Conservation (phyloP, 495 filamentous ascomycete genomes). For the Penicillium coffeae region DNA sequence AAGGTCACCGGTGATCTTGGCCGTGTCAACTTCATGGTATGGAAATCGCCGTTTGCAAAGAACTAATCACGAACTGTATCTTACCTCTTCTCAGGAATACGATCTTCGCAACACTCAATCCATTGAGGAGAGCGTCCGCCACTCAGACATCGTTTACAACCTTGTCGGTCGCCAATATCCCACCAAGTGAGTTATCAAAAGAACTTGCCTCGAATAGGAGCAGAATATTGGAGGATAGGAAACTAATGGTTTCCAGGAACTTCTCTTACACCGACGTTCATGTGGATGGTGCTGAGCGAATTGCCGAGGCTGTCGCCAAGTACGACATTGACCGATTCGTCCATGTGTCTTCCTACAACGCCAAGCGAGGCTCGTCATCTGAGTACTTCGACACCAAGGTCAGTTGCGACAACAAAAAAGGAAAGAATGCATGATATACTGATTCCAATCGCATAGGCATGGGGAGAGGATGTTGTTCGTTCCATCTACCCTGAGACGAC, state of each 20-base stretch:
- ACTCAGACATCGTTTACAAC: conserved; percentile 97
- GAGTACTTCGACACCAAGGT: conserved; percentile 92
- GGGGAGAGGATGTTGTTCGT: conserved; percentile 77
- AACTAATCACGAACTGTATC: conserved; percentile 1
- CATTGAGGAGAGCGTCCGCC: conserved; percentile 92
- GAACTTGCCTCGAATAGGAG: no score
- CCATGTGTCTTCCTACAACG: conserved; percentile 95
- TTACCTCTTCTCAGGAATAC: conserved; percentile 63
- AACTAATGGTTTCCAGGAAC: conserved; percentile 61
- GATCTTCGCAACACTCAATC: conserved; percentile 93
- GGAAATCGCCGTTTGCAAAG: background rate
- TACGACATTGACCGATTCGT: conserved; percentile 98
- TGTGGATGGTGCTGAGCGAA: conserved; percentile 90
- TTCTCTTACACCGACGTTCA: conserved; percentile 91
- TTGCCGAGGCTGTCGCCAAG: conserved; percentile 93
- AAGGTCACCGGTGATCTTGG: conserved; percentile 94
- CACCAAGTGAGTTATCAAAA: conserved; percentile 75
- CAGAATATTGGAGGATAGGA: conserved; percentile 3
- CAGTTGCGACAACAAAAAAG: conserved; percentile 6
- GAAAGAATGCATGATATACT: conserved; percentile 7
- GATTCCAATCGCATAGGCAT: conserved; percentile 47
- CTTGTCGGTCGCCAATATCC: conserved; percentile 89
- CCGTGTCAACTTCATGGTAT: conserved; percentile 77
- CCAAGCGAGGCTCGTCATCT: conserved; percentile 71
- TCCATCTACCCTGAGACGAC: conserved; percentile 97